phyloP scores from a whole-genome alignment of 2,329 filamentous ascomycete species.

The Beauveria pseudobassiana region DNA sequence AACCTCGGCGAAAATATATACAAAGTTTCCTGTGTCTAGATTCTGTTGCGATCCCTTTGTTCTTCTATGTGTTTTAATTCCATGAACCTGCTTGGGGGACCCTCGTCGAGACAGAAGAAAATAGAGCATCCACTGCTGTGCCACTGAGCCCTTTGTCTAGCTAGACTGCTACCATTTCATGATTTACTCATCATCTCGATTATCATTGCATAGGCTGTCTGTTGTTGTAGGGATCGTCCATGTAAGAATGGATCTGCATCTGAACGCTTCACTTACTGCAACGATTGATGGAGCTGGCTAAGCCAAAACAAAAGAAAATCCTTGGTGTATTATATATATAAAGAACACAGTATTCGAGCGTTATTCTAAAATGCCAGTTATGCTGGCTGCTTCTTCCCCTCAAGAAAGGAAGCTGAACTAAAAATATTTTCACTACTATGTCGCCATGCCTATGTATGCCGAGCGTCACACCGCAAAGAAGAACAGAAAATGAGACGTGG shows the following conservation, averaged over 20 bases:
- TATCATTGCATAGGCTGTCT: background rate
- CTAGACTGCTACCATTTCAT: background rate
- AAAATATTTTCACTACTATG: background rate
- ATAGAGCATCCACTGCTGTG: background rate
- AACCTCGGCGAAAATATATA: constrained; percentile 9
- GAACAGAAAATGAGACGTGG: background rate
- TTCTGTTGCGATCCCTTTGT: background rate
- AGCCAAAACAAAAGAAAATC: background rate
- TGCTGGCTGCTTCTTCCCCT: background rate
- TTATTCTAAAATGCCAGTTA: no score
- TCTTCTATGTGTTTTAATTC: background rate
- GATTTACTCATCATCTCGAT: background rate
- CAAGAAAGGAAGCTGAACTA: background rate
- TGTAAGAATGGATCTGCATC: no score
- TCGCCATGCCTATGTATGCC: background rate
- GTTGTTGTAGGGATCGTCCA: background rate
- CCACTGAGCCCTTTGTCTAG: background rate
- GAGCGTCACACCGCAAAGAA: background rate
- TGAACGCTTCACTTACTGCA: background rate
- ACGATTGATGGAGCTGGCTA: no score
- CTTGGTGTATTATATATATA: background rate
- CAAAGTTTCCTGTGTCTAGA: background rate
- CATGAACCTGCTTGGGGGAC: background rate
- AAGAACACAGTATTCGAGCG: background rate
- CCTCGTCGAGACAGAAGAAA: background rate